Conservation (phyloP, 2,329 filamentous ascomycete genomes). For the Nothomitra cinnamomea region DNA sequence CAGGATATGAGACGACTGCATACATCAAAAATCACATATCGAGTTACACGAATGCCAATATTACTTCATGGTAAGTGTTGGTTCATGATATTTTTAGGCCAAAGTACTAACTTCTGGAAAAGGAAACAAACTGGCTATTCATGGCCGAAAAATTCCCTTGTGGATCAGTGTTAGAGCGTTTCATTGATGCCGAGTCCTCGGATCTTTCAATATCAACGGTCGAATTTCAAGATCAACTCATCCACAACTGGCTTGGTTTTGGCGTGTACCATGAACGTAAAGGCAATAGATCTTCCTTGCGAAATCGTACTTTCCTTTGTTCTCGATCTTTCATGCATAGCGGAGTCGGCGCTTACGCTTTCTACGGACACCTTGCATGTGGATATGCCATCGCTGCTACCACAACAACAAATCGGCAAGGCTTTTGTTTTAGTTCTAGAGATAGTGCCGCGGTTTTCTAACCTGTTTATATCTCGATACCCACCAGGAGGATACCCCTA, state of each 20-base stretch:
- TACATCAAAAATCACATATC: slow-evolving; percentile 47
- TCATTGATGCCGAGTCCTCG: too few relatives aligned
- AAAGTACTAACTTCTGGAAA: slow-evolving; percentile 8
- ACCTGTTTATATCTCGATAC: too few relatives aligned
- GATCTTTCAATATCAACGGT: too few relatives aligned
- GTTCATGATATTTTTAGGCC: background rate
- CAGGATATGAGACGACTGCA: slow-evolving; percentile 45
- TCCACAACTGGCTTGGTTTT: too few relatives aligned
- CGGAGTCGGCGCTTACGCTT: background rate
- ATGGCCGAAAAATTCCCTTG: slow-evolving; percentile 15
- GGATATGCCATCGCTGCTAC: background rate
- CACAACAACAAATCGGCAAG: too few relatives aligned
- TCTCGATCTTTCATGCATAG: background rate
- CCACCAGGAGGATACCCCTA: too few relatives aligned
- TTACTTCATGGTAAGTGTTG: slow-evolving; percentile 40
- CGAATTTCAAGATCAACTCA: too few relatives aligned
- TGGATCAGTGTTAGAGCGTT: slow-evolving; percentile 12
- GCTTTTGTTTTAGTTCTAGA: too few relatives aligned
- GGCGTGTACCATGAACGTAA: background rate
- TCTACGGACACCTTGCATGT: background rate
- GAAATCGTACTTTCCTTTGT: background rate
- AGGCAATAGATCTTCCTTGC: background rate
- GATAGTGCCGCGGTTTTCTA: too few relatives aligned
- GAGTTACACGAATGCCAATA: slow-evolving; percentile 45
- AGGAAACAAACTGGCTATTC: slow-evolving; percentile 20